A percentile compares a stretch with the other conserved stretches of the same genome.
These are phyloP conservation scores for Vigna radiata DNA, from an alignment of 306 rosid species.

Conservation along the genomic window DNA sequence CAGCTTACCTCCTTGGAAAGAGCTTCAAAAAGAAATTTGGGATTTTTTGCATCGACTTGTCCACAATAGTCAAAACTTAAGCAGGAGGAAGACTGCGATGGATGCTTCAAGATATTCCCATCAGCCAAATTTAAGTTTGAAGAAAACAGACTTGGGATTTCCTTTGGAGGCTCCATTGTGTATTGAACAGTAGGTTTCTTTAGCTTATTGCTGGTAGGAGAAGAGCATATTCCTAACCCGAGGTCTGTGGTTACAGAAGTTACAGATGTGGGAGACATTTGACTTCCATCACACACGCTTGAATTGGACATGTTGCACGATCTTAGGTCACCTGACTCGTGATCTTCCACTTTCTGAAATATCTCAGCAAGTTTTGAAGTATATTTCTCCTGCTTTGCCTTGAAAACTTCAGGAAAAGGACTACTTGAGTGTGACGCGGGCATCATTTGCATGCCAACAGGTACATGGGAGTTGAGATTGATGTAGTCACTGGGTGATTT, in stretches of 20 bases:
- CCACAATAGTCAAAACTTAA: constrained; percentile 60
- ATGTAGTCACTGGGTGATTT: constrained; percentile 53
- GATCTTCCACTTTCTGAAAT: constrained; percentile 68
- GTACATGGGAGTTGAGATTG: constrained; percentile 56
- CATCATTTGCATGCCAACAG: constrained; percentile 52
- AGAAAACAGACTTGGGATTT: constrained; percentile 53
- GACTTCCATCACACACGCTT: constrained; percentile 67
- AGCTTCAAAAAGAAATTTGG: constrained; percentile 66
- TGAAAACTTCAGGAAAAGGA: constrained; percentile 48
- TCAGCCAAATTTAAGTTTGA: constrained; percentile 55
- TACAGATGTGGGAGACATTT: constrained; percentile 76
- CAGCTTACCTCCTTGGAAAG: constrained; percentile 71
- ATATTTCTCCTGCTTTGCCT: constrained; percentile 53
- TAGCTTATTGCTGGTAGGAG: constrained; percentile 51
- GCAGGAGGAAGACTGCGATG: constrained; percentile 61
- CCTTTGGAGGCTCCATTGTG: constrained; percentile 52
- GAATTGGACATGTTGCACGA: constrained; percentile 78
- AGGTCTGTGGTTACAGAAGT: constrained; percentile 89
- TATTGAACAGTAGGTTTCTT: constrained; percentile 51
- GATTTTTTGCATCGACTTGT: constrained; percentile 61
- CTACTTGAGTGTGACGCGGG: constrained; percentile 49
- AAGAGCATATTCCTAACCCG: constrained; percentile 75
- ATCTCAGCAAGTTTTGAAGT: constrained; percentile 57
- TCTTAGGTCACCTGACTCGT: constrained; percentile 59
- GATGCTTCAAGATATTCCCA: constrained; percentile 54